Evolutionary conservation across 169 alveolate genomes (phyloP), one percentile per base, ranked within the genome.

Genomic region (Babesia bigemina): DNA sequence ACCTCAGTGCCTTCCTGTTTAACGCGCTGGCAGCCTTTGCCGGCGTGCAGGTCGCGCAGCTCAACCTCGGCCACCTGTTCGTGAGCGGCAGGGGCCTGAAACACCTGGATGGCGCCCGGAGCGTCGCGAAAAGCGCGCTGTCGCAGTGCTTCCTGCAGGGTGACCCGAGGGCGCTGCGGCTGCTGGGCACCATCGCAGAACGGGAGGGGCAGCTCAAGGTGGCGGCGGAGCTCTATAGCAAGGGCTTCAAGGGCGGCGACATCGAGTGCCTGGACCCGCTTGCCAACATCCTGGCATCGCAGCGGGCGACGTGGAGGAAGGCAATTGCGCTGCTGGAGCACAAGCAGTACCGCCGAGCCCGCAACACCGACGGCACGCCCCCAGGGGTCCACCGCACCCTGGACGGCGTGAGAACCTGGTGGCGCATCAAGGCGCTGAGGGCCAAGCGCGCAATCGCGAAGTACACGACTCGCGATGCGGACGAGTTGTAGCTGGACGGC

Each of bases 161-260:
- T 11, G 79, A 63, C 29, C 70, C 52, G 7, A 58, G 47, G 9
- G 57, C 84, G 3, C 70, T 61, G 0, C 42, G 66, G 48, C 26
- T 59, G 28, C 50, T 81, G 70, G 88, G 70, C 14, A 28, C 36
- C 14, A 29, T 44, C 50, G 75, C 67, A 28, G 69, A 69, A 59
- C 24, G 44, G 71, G 65, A 42, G 39, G 88, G 61, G 49, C 58
- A 61, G 63, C 26, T n/a, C 21, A 22, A 57, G 10, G 65, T 28
- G 24, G 78, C 72, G 16, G 24, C 63, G 45, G 88, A 73, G 22
- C 72, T 81, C 28, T 81, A 58, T 66, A 42, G 39, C 39, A 71
- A 73, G 53, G 84, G 88, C 0, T 81, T 81, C 53, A 66, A 72
- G 39, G 60, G 66, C 1, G 88, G 88, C 28, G 88, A 81, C 63